A percentile compares a stretch with the other conserved stretches of the same genome.
Conservation (phyloP, 352 stramenopile genomes). For the Thraustochytrium striatum region DNA sequence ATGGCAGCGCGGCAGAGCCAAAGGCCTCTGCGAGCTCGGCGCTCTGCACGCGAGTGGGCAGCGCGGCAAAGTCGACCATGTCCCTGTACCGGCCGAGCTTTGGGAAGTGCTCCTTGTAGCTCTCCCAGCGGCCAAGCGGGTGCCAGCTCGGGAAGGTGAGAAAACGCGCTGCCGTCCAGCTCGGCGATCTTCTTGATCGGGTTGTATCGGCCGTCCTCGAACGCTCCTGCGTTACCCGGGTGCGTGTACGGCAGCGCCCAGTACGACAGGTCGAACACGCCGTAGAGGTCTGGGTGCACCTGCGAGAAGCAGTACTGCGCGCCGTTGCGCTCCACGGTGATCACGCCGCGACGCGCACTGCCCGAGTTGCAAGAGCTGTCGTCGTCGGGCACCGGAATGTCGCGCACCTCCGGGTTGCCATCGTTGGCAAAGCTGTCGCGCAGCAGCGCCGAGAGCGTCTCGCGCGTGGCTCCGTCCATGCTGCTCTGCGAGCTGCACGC, state of each 20-base stretch:
- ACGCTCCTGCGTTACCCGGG: conserved; percentile 11
- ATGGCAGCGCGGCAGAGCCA: conserved; percentile 15
- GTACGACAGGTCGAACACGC: conserved; percentile 51
- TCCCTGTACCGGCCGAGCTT: conserved; percentile 1
- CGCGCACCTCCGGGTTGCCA: background rate
- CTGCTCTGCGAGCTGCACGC: background rate
- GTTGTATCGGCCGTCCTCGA: conserved; percentile 12
- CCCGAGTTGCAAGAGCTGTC: background rate
- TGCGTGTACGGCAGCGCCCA: conserved; percentile 12
- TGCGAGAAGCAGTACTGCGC: conserved; percentile 22
- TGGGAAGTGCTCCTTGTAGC: background rate
- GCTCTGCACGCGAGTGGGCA: background rate
- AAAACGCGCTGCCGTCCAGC: background rate
- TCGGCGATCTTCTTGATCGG: conserved; percentile 40
- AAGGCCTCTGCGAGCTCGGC: conserved; percentile 30
- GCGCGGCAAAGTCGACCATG: conserved; percentile 40
- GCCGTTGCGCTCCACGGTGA: conserved; percentile 7
- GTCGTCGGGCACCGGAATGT: background rate
- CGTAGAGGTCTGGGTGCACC: conserved; percentile 43
- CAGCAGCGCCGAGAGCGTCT: background rate
- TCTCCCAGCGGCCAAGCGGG: conserved; percentile 10
- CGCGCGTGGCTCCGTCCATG: background rate
- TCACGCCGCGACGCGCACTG: background rate
- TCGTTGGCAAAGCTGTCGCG: background rate
- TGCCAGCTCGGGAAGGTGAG: conserved; percentile 37